These are phyloP conservation scores for Hydnum rufescens DNA, from an alignment of 768 basidiomycete species.

Conservation along the genomic window DNA sequence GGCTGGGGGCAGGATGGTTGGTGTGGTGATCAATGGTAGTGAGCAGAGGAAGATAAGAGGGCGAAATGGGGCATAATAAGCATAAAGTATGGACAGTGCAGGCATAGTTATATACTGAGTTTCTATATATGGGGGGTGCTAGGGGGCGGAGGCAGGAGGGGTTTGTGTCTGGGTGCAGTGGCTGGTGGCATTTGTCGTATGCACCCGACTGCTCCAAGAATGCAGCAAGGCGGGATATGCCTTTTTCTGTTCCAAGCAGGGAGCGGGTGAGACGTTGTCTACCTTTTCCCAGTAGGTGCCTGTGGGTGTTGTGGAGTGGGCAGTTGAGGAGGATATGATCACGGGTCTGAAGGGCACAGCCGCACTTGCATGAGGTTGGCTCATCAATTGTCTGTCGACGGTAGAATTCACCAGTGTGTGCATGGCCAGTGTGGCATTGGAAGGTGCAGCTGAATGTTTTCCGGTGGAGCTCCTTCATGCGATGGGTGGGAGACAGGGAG, in stretches of 20 bases:
- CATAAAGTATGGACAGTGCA: too few species aligned
- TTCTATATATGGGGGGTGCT: too few species aligned
- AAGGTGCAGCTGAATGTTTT: not conserved
- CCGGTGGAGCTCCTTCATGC: not conserved
- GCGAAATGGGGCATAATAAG: too few species aligned
- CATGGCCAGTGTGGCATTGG: not conserved
- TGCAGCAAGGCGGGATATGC: not conserved
- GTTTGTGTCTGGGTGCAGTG: too few species aligned
- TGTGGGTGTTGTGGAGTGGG: not conserved
- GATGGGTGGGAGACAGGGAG: not conserved
- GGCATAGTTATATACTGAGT: too few species aligned
- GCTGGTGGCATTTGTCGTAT: not conserved
- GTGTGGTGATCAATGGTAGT: too few species aligned
- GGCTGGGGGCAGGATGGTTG: too few species aligned
- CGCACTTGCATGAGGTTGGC: not conserved
- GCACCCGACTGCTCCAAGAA: not conserved
- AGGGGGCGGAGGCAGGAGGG: too few species aligned
- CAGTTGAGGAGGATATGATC: not conserved
- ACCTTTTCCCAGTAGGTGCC: not conserved
- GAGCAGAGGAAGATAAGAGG: too few species aligned
- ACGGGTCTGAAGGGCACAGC: not conserved
- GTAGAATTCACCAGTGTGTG: not conserved
- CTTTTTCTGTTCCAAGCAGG: not conserved
- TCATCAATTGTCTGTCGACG: not conserved
- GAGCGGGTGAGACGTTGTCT: not conserved